Conservation (phyloP, 2,329 filamentous ascomycete genomes). For the Endocalyx cinctus region DNA sequence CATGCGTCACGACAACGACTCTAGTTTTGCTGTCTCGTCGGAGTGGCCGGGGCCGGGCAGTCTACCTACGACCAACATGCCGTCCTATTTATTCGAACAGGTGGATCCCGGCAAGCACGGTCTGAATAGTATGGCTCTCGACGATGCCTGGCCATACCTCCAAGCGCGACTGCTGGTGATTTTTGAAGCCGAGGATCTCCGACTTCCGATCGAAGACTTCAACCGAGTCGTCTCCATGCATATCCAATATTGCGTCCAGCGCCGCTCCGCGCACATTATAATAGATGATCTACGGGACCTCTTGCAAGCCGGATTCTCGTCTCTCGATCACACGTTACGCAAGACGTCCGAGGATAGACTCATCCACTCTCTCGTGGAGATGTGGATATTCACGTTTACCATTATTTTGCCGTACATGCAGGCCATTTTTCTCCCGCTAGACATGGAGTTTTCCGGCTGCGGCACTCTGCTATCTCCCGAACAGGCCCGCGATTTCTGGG, state of each 20-base stretch:
- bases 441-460: slow-evolving; percentile 85
- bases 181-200: slow-evolving; percentile 76
- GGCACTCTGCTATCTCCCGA: slow-evolving; percentile 73
- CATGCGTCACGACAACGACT: slow-evolving; percentile 49
- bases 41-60: slow-evolving; percentile 54
- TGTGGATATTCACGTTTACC: slow-evolving; percentile 92
- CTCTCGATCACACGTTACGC: slow-evolving; percentile 77
- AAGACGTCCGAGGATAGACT: slow-evolving; percentile 78
- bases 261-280: slow-evolving; percentile 64
- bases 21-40: slow-evolving; percentile 32
- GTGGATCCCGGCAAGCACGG: slow-evolving; percentile 57
- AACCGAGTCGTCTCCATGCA: slow-evolving; percentile 77
- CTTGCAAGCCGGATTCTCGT: slow-evolving; percentile 75
- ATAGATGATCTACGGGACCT: slow-evolving; percentile 74
- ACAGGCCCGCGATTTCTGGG: slow-evolving; percentile 89
- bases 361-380: slow-evolving; percentile 84
- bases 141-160: slow-evolving; percentile 79
- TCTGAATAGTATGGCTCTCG: slow-evolving; percentile 64
- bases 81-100: slow-evolving; percentile 45
- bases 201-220: slow-evolving; percentile 78
- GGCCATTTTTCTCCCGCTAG: slow-evolving; percentile 87
- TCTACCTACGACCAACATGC: slow-evolving; percentile 41
- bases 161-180: slow-evolving; percentile 72
- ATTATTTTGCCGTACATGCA: slow-evolving; percentile 90
- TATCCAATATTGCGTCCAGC: slow-evolving; percentile 72